Evolutionary conservation across 2,329 filamentous ascomycete species (phyloP), one percentile per base, ranked within the genome.

Genomic region (Alternaria ventricosa): DNA sequence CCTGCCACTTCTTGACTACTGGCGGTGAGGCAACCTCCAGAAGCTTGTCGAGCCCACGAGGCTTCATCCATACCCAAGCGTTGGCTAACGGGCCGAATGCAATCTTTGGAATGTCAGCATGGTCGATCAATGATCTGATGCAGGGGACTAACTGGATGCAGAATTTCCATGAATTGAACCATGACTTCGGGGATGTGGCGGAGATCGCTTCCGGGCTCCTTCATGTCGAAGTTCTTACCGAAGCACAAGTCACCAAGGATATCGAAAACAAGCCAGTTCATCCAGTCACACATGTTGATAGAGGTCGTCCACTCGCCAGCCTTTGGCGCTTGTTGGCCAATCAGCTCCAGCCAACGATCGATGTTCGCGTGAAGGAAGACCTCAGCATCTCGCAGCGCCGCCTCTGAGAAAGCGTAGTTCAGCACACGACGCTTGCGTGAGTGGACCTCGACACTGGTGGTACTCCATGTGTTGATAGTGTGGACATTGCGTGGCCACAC

Each of bases 211-310:
- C 57, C 63, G 18, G 60, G 60, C 46, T 73, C 71, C 43, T 73
- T 74, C 76, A 80, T 78, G 47, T 73, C 67, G 64, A 82, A 79
- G 30, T 72, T 66, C 61, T 79, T 75, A 10, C 78, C 79, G 62
- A 81, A 79, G 58, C 75, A 78, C 10, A 82, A 69, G 55, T 83
- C 81, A 25, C 81, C 81, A 68, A 85, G 82, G 51, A 85, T 79
- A 57, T 85, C 83, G 63, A 84, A 81, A 20, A 80, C 76, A 36
- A 84, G 73, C 63, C 75, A 82, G 43, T 78, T 70, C 41, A 70
- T 57, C 60, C 63, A 69, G 25, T 71, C 65, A 25, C 58, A 55
- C 66, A 73, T 71, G 47, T 72, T 64, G 30, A 69, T 47, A 12
- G 68, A 49, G 9, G 54, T 28, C 0, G 62, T 63, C 69, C 68